phyloP scores from a whole-genome alignment of 306 rosid genomes.

The Delonix regia region DNA sequence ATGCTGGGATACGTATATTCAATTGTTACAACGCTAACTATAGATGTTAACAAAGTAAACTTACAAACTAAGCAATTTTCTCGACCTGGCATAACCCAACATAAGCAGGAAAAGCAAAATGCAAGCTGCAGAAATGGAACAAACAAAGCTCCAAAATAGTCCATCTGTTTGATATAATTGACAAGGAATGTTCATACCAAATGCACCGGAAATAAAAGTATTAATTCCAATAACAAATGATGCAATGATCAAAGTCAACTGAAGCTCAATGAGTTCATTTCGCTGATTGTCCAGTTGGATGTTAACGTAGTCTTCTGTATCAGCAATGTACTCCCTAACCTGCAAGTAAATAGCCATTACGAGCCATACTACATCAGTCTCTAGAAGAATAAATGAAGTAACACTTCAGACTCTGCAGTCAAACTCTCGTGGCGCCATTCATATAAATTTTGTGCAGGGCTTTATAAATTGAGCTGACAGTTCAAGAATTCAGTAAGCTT shows the following conservation, averaged over 20 bases:
- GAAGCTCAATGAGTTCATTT: slow-evolving; percentile 93
- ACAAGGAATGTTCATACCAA: slow-evolving; percentile 96
- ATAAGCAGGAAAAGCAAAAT: slow-evolving; percentile 63
- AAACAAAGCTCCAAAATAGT: slow-evolving; percentile 60
- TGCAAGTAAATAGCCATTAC: slow-evolving; percentile 43
- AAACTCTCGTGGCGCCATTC: neutral
- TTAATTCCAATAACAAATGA: slow-evolving; percentile 80
- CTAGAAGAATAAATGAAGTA: slow-evolving; percentile 7
- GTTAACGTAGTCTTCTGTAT: slow-evolving; percentile 93
- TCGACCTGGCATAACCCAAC: slow-evolving; percentile 83
- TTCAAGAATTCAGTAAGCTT: slow-evolving; percentile 15
- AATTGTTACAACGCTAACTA: slow-evolving; percentile 9
- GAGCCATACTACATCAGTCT: slow-evolving; percentile 26
- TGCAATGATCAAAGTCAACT: slow-evolving; percentile 85
- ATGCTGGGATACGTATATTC: neutral
- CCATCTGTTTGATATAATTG: slow-evolving; percentile 29
- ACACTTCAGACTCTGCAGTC: neutral
- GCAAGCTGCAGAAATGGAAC: slow-evolving; percentile 43
- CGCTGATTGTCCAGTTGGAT: slow-evolving; percentile 96
- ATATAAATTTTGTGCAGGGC: neutral
- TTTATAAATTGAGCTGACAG: slow-evolving; percentile 19
- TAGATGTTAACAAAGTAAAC: slow-evolving; percentile 8
- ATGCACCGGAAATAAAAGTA: slow-evolving; percentile 62
- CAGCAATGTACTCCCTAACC: slow-evolving; percentile 95
- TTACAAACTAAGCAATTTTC: slow-evolving; percentile 76